Evolutionary conservation across 371 early-diverging fungal species (phyloP), one percentile per base, ranked within the genome.

Genomic region (Lichtheimia ramosa): DNA sequence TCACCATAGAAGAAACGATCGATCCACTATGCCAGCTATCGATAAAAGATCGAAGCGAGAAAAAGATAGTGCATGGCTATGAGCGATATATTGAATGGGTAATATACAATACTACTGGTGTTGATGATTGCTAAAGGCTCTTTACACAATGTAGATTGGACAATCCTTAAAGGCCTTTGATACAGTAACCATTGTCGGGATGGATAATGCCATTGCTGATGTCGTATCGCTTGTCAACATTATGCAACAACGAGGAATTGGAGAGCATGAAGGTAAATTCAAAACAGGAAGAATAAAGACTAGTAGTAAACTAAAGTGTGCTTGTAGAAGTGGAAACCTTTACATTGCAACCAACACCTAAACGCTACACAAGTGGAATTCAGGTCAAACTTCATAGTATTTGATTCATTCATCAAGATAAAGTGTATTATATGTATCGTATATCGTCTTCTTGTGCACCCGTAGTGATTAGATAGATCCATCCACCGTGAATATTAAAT

Each of bases 31-130:
- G 61, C 28, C 56, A 55, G 43, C 53, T 55, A 6, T 51, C 59
- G 13, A 54, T 61, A 1, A 48, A 43, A 57, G 58, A 41, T 7
- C 6, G 24, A 5, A 41, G 59, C 10, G 23, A 39, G 43, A 43
- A 28, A 56, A 28, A 41, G 53, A 46, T 42, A 56, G 66, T 68
- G 20, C 77, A 77, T 57, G 77, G 74, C 7, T 77, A 77, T 41
- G 74, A 77, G 51, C 60, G 72, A 24, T 77, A 77, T 41, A 62
- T 77, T 46, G 70, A 67, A 43, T 77, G 74, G 74, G 75, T 75
- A 71, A 28, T 50, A 8, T 12, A 43, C 5, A 5, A 39, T 20
- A 39, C 16, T 10, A 16, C 2, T 3, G 2, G n/a, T 50, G 14
- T n/a, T n/a, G 8, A 14, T 27, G 54, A 10, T 24, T 39, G 25